Conservation (phyloP, 2,329 filamentous ascomycete genomes). For the Trichoderma koningii region DNA sequence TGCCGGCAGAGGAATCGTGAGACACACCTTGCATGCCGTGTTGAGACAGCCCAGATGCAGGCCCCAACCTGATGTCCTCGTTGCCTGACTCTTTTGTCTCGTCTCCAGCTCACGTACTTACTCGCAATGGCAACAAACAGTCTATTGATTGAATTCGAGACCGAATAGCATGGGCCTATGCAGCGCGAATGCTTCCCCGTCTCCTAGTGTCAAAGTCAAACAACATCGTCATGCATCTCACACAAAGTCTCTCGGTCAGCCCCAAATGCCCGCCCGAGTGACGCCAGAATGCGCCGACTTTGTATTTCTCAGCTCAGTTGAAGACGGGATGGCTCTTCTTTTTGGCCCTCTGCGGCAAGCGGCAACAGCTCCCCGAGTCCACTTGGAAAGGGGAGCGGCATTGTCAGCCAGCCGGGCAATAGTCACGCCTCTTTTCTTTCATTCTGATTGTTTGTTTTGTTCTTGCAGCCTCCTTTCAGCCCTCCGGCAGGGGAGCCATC, state of each 20-base stretch:
- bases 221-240: conserved; percentile 19
- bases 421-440: not conserved
- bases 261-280: conserved; percentile 11
- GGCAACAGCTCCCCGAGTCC: not conserved
- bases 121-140: not conserved
- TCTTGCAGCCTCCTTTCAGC: not conserved
- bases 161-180: not conserved
- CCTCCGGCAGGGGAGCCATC: conserved; percentile 1
- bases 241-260: not conserved
- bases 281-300: conserved; percentile 1
- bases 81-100: too few relatives aligned
- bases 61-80: too few relatives aligned
- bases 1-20: too few relatives aligned
- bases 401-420: conserved; percentile 2
- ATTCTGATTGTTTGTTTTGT: too few relatives aligned
- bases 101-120: too few relatives aligned
- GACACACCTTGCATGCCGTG: too few relatives aligned
- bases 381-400: not conserved
- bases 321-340: not conserved
- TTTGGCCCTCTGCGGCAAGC: not conserved
- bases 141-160: not conserved
- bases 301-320: too few relatives aligned
- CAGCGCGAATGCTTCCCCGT: conserved; percentile 4
- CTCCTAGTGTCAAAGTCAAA: conserved; percentile 10
- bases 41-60: too few relatives aligned